Evolutionary conservation across 441 rosid genomes (phyloP), one percentile per base, ranked within the genome.

Genomic region (Croton setiger): DNA sequence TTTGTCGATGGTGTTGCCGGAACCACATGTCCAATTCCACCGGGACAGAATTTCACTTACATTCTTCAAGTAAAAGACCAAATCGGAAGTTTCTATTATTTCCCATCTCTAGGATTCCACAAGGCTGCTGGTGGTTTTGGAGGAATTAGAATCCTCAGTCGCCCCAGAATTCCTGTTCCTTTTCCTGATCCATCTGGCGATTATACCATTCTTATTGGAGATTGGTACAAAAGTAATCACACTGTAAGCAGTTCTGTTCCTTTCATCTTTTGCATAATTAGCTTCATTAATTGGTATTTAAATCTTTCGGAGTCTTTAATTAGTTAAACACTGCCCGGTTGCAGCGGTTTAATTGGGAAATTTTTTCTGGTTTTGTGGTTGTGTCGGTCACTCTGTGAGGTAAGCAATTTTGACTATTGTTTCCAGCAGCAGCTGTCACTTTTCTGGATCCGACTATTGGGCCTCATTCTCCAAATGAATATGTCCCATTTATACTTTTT

Each of bases 61-160:
- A 84, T 85, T 65, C 85, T 93, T 70, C 98, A 93, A 77, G 89
- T 88, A 47, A 93, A 93, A 83, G 98, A 93, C 66, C 98, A 93
- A 74, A 93, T 93, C 5, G 98, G 98, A 18, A 93, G 98, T 74
- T 93, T 85, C 78, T 91, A 83, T 74, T 93, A 93, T 72, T 91
- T 83, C 83, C 97, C 98, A 2, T 88, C 98, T 11, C 93, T 93
- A 53, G 96, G 78, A 5, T 89, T 93, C 81, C 98, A 93, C 82
- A 91, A 91, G 72, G 97, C 98, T 0, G 97, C 97, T 0, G 98
- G 98, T 48, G 98, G 87, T 15, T 93, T 91, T 33, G 98, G 98
- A 11, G 97, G 97, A 9, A 82, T 94, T 62, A 77, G 91, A 74
- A 88, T 94, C 80, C 91, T 84, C 17, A 92, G 96, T 73, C 86